Evolutionary conservation across 352 stramenopile species (phyloP).

Genomic region (Thalassiosira sp.): DNA sequence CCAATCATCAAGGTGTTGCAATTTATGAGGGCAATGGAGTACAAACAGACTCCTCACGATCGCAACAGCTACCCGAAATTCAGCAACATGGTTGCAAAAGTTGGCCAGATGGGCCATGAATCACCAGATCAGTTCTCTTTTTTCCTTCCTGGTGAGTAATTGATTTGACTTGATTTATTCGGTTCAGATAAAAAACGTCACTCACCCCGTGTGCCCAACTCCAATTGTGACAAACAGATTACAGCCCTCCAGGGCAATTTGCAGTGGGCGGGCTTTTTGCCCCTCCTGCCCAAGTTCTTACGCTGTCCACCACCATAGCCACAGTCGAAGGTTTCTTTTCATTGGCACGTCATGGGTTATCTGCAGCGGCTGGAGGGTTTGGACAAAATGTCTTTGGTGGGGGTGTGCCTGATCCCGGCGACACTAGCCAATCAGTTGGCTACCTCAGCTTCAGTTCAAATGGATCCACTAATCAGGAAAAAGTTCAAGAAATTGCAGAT

Average conservation of each 20-base stretch:
- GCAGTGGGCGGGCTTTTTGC: constrained; percentile 29
- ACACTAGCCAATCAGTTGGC: constrained; percentile 32
- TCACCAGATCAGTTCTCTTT: constrained; percentile 76
- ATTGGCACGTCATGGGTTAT: constrained; percentile 38
- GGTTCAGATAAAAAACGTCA: background rate
- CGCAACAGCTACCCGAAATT: constrained; percentile 46
- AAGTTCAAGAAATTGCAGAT: constrained; percentile 70
- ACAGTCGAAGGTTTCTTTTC: constrained; percentile 59
- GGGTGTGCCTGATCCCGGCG: background rate
- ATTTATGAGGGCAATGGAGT: constrained; percentile 48
- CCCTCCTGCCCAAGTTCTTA: constrained; percentile 61
- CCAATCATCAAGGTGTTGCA: constrained; percentile 59
- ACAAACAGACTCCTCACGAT: constrained; percentile 7
- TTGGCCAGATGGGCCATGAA: constrained; percentile 58
- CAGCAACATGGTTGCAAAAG: constrained; percentile 33
- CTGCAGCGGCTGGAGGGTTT: constrained; percentile 36
- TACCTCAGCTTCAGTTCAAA: constrained; percentile 25
- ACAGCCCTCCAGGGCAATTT: constrained; percentile 37
- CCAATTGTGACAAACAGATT: constrained; percentile 19
- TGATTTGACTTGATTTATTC: constrained; percentile 18
- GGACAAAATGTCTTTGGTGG: constrained; percentile 14
- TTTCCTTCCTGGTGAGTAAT: constrained; percentile 52
- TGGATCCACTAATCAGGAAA: constrained; percentile 11
- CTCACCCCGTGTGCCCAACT: background rate
- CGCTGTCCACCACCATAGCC: constrained; percentile 39